phyloP scores from a whole-genome alignment of 2,329 filamentous ascomycete species.

The Curvularia spicifera region DNA sequence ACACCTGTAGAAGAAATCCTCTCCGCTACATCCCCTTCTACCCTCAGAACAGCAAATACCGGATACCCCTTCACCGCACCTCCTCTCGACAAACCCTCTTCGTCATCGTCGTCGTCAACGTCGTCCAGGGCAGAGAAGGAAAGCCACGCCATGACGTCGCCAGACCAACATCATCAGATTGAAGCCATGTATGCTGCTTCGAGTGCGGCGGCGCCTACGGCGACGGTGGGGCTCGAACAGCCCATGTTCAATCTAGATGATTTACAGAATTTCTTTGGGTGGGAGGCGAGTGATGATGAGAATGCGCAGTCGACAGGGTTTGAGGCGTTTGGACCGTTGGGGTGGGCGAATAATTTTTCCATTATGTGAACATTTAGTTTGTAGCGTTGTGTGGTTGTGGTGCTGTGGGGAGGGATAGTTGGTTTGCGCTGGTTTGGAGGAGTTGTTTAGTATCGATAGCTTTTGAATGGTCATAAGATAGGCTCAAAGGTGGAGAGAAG shows the following conservation, averaged over 20 bases:
- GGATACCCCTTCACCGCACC: constrained; percentile 22
- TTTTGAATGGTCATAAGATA: no score
- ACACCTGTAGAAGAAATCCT: constrained; percentile 25
- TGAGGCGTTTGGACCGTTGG: constrained; percentile 39
- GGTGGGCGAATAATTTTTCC: constrained; percentile 39
- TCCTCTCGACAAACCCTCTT: constrained; percentile 6
- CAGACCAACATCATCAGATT: constrained; percentile 17
- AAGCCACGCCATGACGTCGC: constrained; percentile 6
- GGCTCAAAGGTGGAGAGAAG: not conserved
- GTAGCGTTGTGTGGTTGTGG: no score
- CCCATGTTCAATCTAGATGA: constrained; percentile 43
- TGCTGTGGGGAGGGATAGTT: no score
- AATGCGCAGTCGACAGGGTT: constrained; percentile 39
- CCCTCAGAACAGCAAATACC: constrained; percentile 17
- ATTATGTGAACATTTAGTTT: constrained; percentile 24
- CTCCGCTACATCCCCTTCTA: constrained; percentile 15
- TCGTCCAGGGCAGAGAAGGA: constrained; percentile 2
- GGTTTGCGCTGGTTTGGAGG: not conserved
- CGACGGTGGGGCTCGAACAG: constrained; percentile 23
- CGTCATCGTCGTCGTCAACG: constrained; percentile 1
- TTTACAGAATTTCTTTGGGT: constrained; percentile 44
- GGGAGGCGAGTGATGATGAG: constrained; percentile 35
- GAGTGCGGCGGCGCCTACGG: constrained; percentile 10
- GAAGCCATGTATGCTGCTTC: constrained; percentile 19
- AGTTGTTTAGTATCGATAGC: not conserved